These are phyloP conservation scores for Dujonia santamariae DNA, from an alignment of 1,139 yeast genomes.

Conservation along the genomic window DNA sequence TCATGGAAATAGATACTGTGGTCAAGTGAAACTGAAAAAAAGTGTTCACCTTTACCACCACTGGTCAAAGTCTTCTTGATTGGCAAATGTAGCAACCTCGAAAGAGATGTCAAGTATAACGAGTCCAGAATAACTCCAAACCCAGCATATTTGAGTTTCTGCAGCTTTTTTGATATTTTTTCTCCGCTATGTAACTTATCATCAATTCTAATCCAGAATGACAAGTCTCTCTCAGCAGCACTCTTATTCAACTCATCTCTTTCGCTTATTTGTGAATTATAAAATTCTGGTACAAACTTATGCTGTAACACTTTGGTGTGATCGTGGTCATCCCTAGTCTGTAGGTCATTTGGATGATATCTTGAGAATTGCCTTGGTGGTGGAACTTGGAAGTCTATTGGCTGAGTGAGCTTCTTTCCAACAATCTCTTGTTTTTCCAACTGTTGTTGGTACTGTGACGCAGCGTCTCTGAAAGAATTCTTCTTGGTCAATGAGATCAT, in stretches of 20 bases:
- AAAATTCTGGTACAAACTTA: conserved; percentile 27
- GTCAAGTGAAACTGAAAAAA: conserved; percentile 41
- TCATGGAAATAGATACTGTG: conserved; percentile 43
- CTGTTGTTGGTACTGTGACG: conserved; percentile 15
- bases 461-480: conserved; percentile 20
- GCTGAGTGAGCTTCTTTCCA: conserved; percentile 11
- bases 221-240: conserved; percentile 31
- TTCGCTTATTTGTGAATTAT: conserved; percentile 16
- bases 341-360: conserved; percentile 23
- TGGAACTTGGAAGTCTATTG: conserved; percentile 35
- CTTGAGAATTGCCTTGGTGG: conserved; percentile 24
- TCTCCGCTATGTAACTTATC: conserved; percentile 19
- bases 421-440: conserved; percentile 11
- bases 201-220: conserved; percentile 29
- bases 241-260: conserved; percentile 15
- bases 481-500: conserved; percentile 33
- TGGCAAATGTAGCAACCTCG: conserved; percentile 27
- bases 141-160: conserved; percentile 22
- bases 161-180: conserved; percentile 13
- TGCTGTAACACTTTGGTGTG: conserved; percentile 23
- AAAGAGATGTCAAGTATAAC: conserved; percentile 28
- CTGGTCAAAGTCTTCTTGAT: conserved; percentile 17
- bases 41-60: conserved; percentile 20
- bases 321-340: conserved; percentile 15
- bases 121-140: conserved; percentile 33